Percentiles rank a stretch among this genome's conserved stretches.
These are phyloP conservation scores for Forsythia viridissima DNA, from an alignment of 257 asterid genomes.

Conservation along the genomic window DNA sequence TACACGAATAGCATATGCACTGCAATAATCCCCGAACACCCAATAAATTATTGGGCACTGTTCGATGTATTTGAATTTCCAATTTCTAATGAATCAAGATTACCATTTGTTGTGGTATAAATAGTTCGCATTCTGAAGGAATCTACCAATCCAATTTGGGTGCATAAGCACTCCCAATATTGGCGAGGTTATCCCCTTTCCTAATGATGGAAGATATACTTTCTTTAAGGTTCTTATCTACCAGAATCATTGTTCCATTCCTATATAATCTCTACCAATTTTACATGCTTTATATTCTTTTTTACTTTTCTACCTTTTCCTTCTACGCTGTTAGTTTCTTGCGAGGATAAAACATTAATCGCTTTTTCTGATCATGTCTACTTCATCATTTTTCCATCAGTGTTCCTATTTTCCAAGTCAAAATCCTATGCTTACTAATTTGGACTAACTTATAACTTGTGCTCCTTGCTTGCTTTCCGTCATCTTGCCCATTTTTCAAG, in stretches of 20 bases:
- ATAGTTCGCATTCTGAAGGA: not conserved
- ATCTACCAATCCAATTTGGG: not conserved
- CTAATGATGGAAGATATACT: not conserved
- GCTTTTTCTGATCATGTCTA: not conserved
- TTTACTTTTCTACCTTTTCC: not conserved
- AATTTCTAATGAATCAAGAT: too few species aligned
- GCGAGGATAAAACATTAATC: not conserved
- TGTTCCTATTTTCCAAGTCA: not conserved
- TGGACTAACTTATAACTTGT: not conserved
- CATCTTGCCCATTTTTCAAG: not conserved
- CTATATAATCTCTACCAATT: not conserved
- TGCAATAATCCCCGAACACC: not conserved
- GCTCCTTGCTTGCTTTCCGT: not conserved
- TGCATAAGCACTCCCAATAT: not conserved
- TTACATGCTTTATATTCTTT: too few species aligned
- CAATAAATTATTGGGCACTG: too few species aligned
- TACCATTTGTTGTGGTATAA: too few species aligned
- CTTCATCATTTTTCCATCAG: not conserved
- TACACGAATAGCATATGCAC: not conserved
- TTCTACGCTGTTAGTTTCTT: not conserved
- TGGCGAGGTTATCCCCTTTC: not conserved
- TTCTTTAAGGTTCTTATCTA: too few species aligned
- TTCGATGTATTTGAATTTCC: too few species aligned
- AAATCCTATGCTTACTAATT: not conserved
- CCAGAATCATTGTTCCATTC: not conserved